Conservation (phyloP, 139 green algal genomes). For the Dunaliella primolecta region DNA sequence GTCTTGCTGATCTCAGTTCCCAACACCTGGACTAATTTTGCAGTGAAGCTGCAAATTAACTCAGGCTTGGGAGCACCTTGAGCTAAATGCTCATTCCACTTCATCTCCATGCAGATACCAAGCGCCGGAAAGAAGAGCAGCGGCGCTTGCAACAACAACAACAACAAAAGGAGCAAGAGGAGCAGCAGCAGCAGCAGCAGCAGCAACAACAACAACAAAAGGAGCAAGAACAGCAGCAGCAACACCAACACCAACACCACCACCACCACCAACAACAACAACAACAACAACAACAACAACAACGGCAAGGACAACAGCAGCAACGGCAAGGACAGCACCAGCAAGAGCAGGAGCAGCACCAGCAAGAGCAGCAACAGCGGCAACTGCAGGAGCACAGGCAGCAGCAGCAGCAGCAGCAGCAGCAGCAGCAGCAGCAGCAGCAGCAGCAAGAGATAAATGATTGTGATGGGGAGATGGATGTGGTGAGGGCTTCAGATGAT, state of each 20-base stretch:
- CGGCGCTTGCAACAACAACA: slow-evolving; percentile 1
- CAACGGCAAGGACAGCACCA: neutral
- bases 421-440: neutral
- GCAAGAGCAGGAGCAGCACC: neutral
- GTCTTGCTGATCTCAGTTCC: neutral
- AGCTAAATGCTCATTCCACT: neutral
- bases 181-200: neutral
- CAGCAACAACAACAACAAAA: neutral
- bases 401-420: neutral
- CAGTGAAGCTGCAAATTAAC: neutral
- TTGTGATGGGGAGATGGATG: too few species aligned
- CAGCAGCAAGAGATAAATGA: too few species aligned
- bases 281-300: neutral
- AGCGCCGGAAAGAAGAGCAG: neutral
- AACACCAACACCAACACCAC: neutral
- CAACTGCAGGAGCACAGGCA: neutral
- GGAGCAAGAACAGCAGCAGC: neutral
- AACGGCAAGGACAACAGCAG: neutral
- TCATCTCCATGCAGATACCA: neutral
- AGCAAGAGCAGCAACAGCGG: neutral
- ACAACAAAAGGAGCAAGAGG: neutral
- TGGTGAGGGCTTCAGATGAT: too few species aligned
- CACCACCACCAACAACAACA: neutral
- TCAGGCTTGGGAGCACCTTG: neutral
- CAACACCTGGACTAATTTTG: neutral